Evolutionary conservation across 768 basidiomycete genomes (phyloP), one percentile per base, ranked within the genome.

Genomic region (Termitomyces sp.): DNA sequence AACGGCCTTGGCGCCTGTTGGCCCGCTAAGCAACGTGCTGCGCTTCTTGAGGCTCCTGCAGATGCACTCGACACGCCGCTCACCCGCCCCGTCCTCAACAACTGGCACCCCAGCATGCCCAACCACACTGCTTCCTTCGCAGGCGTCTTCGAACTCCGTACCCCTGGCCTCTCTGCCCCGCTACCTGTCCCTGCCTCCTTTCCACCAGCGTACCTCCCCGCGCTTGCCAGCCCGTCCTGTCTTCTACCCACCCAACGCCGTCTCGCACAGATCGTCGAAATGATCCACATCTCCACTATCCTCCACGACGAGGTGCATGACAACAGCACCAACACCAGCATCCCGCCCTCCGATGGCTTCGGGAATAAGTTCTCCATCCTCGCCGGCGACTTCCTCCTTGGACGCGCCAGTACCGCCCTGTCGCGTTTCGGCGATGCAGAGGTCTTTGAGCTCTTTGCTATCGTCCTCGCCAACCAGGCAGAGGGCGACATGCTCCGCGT

Each of bases 231-330:
- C 41, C 65, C 66, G 16, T 62, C 65, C 42, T 59, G 59, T 64
- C 78, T 91, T 46, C 82, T 99, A 5, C 93, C 95, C 16, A 87
- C 94, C 1, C 97, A 99, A 72, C 74, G 88, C 31, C 88, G 95
- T 31, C 84, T 99, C 34, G 96, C 95, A 4, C 94, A 96, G 66
- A 95, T 99, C 45, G 87, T 93, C 53, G 97, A 99, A 70, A 97
- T 98, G 94, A 91, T 99, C 49, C 94, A 98, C 69, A 89, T 98
- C 60, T 95, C 97, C 26, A 94, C 90, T 3, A 79, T 94, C 10
- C 77, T 99, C 18, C 96, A 98, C 69, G 92, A 98, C 77, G 88
- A 90, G 65, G 93, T 98, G 53, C 82, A 90, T 57, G 89, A 92
- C 75, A 72, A 73, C 60, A 80, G 86, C 22, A 82, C 4, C 13